Evolutionary conservation across 805 yeast genomes (phyloP).

Genomic region (Candida pini): DNA sequence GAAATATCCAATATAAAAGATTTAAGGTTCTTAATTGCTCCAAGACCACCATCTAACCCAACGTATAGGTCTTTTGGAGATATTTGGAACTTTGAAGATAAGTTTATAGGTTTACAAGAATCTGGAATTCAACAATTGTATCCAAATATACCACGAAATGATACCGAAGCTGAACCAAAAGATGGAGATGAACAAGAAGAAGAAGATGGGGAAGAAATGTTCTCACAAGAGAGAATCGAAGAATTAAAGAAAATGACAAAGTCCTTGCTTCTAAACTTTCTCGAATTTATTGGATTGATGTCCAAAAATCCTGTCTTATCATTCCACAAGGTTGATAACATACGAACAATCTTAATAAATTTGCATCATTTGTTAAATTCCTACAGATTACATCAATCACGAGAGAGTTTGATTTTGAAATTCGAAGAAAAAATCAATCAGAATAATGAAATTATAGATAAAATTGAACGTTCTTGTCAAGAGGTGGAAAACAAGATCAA

Average conservation of each 20-base stretch:
- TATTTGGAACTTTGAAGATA: conserved; percentile 78
- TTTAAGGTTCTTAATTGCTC: conserved; percentile 58
- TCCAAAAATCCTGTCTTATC: conserved; percentile 64
- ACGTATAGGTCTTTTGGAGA: conserved; percentile 86
- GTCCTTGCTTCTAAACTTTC: conserved; percentile 70
- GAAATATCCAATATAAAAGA: conserved; percentile 27
- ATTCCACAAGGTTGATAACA: conserved; percentile 62
- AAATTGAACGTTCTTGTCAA: conserved; percentile 35
- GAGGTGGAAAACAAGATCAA: conserved; percentile 35
- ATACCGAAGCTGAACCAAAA: conserved; percentile 1
- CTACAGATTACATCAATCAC: conserved; percentile 90
- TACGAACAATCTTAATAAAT: conserved; percentile 76
- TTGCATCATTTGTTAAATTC: conserved; percentile 89
- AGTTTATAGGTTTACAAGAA: conserved; percentile 66
- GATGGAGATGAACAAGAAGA: conserved; percentile 15
- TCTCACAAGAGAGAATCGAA: conserved; percentile 49
- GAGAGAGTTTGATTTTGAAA: conserved; percentile 79
- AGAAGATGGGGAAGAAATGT: conserved; percentile 31
- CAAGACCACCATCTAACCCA: conserved; percentile 52
- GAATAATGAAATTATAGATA: conserved; percentile 31
- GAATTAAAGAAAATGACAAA: conserved; percentile 78
- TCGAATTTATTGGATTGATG: conserved; percentile 77
- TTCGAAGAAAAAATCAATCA: conserved; percentile 57
- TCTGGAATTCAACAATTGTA: conserved; percentile 78
- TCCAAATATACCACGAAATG: conserved; percentile 16